Percentiles rank a stretch among this genome's conserved stretches.
Conservation (phyloP, 768 basidiomycete genomes). For the Arthromyces matolae region DNA sequence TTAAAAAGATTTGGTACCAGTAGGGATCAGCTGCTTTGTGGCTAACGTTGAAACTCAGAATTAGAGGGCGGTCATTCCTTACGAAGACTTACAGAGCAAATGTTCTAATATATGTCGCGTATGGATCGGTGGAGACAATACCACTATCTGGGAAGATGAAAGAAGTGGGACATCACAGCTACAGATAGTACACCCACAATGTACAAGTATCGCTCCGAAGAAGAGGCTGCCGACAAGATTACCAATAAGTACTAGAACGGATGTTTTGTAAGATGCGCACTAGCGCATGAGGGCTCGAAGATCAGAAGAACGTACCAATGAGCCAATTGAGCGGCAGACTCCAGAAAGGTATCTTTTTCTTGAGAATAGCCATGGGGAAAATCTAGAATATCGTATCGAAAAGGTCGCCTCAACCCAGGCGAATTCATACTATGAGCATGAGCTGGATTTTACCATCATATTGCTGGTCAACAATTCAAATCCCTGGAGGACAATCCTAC, state of each 20-base stretch:
- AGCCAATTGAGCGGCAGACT: constrained; percentile 64
- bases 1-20: constrained; percentile 71
- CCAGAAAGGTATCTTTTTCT: constrained; percentile 67
- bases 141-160: constrained; percentile 45
- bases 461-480: constrained; percentile 72
- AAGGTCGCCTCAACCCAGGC: too few relatives aligned
- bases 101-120: constrained; percentile 44
- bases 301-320: constrained; percentile 44
- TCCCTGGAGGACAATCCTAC: constrained; percentile 70
- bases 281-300: not conserved
- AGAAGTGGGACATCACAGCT: not conserved
- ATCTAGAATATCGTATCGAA: constrained; percentile 33
- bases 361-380: constrained; percentile 66
- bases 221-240: constrained; percentile 69
- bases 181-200: constrained; percentile 42
- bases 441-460: constrained; percentile 65
- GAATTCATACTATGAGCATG: too few relatives aligned
- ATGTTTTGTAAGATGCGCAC: constrained; percentile 1
- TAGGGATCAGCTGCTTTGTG: constrained; percentile 59
- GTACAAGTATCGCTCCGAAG: constrained; percentile 62
- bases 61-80: too few relatives aligned
- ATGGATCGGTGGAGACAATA: constrained; percentile 56
- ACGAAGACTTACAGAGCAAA: constrained; percentile 56
- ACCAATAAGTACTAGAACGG: constrained; percentile 62
- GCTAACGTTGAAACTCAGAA: constrained; percentile 31